Evolutionary conservation across 2,329 filamentous ascomycete species (phyloP), one percentile per base, ranked within the genome.

Genomic region (Penicillium sp.): DNA sequence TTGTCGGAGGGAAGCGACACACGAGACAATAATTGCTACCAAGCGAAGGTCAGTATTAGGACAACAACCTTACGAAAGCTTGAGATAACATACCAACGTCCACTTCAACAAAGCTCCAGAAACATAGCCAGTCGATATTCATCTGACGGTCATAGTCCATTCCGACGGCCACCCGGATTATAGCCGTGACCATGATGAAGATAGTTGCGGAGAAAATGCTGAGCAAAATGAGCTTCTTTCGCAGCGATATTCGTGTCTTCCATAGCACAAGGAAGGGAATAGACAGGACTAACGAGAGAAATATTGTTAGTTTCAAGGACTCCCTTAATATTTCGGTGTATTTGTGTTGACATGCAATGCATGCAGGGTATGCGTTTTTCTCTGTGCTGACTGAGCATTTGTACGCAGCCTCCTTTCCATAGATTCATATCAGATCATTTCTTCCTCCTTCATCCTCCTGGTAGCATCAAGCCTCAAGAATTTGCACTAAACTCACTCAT

Each of bases 91-190:
- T 48, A 56, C 52, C 53, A 13, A 49, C 32, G n/a, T 56, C 45
- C 3, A 55, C 52, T 22, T 59, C 57, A 19, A 59, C 41, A 38
- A 52, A 56, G 15, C 50, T 55, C 57, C 57, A 59, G 17, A 59
- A 54, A n/a, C 53, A 55, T 1, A 55, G 22, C 55, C 55, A 59
- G 10, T 51, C 49, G 6, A 57, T 49, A 38, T 59, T 53, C 10
- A 54, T 47, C 12, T 54, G 43, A 10, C 31, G n/a, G 15, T 56
- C 43, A 24, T 49, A 46, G 6, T 43, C 46, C 34, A 34, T 51
- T 6, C 52, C 52, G 15, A 57, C 43, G 1, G 41, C 47, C 0
- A 59, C 56, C 2, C 57, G 54, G 29, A 58, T 42, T 17, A 57
- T 47, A n/a, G 57, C 43, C 13, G 53, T 43, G 4, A 49, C 24